phyloP scores from a whole-genome alignment of 257 asterid genomes.

The Fraxinus americana region DNA sequence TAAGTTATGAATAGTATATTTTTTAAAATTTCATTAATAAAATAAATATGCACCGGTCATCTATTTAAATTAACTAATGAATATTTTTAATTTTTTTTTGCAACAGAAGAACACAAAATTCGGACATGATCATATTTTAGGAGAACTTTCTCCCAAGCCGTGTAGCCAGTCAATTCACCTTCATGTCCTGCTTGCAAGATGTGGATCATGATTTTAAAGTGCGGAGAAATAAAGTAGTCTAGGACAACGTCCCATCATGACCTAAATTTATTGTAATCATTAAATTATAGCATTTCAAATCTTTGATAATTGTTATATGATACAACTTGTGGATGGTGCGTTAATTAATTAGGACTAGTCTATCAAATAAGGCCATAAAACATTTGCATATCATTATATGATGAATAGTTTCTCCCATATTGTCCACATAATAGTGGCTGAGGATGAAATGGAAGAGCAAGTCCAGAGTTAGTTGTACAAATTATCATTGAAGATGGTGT shows the following conservation, averaged over 20 bases:
- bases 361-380: neutral
- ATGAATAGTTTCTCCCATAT: neutral
- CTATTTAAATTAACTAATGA: too few species aligned
- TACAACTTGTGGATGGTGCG: neutral
- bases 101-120: too few species aligned
- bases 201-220: neutral
- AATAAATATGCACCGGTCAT: too few species aligned
- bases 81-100: too few species aligned
- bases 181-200: neutral
- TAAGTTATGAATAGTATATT: too few species aligned
- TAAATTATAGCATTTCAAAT: neutral
- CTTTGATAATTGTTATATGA: neutral
- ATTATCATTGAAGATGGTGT: too few species aligned
- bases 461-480: neutral
- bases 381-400: neutral
- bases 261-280: neutral
- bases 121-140: too few species aligned
- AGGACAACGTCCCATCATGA: slow-evolving; percentile 2
- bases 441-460: neutral
- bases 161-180: neutral
- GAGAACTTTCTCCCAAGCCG: neutral
- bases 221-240: neutral
- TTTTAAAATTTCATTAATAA: too few species aligned
- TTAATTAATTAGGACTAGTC: neutral
- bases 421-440: neutral